These are phyloP conservation scores for Tylopilus orsonianus DNA, from an alignment of 1,284 basidiomycete species.

Conservation along the genomic window DNA sequence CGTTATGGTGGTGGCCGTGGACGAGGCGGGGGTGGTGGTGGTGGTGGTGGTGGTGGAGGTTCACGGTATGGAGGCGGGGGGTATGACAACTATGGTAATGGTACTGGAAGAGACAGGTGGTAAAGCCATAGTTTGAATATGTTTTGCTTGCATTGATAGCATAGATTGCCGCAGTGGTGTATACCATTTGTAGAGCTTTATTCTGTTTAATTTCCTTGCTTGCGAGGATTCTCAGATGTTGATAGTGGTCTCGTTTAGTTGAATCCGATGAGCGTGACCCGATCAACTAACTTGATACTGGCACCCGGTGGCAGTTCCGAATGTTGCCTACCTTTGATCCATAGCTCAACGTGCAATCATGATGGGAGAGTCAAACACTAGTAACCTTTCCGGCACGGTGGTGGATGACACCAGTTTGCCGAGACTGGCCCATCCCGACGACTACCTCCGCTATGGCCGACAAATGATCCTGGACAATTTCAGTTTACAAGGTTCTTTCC, in stretches of 20 bases:
- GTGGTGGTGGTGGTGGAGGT: conserved; percentile 24
- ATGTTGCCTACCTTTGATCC: background rate
- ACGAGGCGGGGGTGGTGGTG: no score
- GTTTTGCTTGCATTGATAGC: conserved; percentile 12
- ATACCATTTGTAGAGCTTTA: conserved; percentile 28
- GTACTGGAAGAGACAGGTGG: conserved; percentile 27
- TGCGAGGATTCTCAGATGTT: no score
- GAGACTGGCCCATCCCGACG: conserved; percentile 48
- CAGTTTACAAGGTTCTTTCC: conserved; percentile 71
- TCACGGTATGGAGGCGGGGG: conserved; percentile 25
- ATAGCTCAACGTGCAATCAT: background rate
- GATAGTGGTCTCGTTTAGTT: no score
- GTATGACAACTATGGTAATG: conserved; percentile 22
- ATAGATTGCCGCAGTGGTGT: conserved; percentile 28
- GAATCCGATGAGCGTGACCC: no score
- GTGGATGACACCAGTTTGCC: conserved; percentile 15
- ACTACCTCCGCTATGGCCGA: conserved; percentile 91
- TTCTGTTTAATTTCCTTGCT: conserved; percentile 15
- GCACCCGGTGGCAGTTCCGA: no score
- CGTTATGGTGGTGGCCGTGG: no score
- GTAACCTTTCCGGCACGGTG: background rate
- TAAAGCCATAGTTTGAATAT: conserved; percentile 8
- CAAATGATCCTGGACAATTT: conserved; percentile 96
- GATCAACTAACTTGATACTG: no score
- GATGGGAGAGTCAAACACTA: background rate